Base-by-base conservation (phyloP, 306 rosid species). In the Nissolia schottii region DNA sequence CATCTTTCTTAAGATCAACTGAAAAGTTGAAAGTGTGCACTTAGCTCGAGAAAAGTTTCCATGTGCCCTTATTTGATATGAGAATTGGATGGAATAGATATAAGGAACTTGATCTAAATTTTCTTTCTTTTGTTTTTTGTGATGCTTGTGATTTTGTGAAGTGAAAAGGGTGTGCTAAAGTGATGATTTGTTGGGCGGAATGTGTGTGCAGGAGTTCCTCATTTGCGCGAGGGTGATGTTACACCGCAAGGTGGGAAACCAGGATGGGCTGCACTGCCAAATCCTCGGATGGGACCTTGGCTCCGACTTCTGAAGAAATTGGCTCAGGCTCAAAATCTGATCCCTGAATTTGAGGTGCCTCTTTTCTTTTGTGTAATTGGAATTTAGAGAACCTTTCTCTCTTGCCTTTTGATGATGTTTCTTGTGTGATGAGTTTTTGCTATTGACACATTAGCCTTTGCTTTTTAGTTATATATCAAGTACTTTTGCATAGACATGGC, bases 311-410 rank as follows among this genome's bases (percentile, higher is more conserved):
- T 94, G 79, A 91, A 82, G 76, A 82, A 71, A 4, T 82, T 94
- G 75, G 95, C 96, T 0, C 60, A 83, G 27, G 87, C 88, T 73
- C 97, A 64, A 74, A 78, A 88, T 70, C 70, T 94, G 40, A 81
- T 94, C 72, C 96, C 96, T 51, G 99, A 94, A 84, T 94, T 91
- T 45, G 99, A 94, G 97, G 98, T 91, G 49, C n/a, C n/a, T 46
- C 5, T 67, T 54, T 53, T 54, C 14, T 43, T 14, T 38, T 58
- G 18, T 10, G 70, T 71, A 13, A 1, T 60, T 59, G 56, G 61
- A 56, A 25, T 40, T 67, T 29, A 2, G n/a, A 4, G 12, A 18
- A 14, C 23, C 38, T 69, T 74, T 38, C 50, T 38, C 48, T 10
- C 3, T 68, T 62, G 18, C 55, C 58, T 40, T 50, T 58, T 22